Evolutionary conservation across 805 yeast genomes (phyloP).

Genomic region (Ogataea henricii): DNA sequence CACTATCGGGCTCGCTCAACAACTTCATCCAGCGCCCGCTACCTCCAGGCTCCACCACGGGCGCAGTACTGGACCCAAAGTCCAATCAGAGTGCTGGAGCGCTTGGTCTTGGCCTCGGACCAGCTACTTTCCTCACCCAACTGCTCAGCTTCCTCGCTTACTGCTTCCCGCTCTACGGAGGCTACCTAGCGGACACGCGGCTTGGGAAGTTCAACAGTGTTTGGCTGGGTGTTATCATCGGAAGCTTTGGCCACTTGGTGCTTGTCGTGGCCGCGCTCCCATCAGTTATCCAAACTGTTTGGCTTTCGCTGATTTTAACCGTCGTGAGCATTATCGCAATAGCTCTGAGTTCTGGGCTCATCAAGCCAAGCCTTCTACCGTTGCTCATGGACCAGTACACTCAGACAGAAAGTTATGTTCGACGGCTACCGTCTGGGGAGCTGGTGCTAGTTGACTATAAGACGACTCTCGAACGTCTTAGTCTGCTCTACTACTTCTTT

Average conservation of each 20-base stretch:
- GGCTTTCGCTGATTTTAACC: slow-evolving; percentile 37
- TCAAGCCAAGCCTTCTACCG: slow-evolving; percentile 54
- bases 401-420: slow-evolving; percentile 52
- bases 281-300: slow-evolving; percentile 33
- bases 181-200: slow-evolving; percentile 51
- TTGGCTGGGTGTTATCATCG: slow-evolving; percentile 47
- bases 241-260: slow-evolving; percentile 47
- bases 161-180: slow-evolving; percentile 51
- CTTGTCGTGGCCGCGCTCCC: slow-evolving; percentile 52
- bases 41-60: slow-evolving; percentile 44
- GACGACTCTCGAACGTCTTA: slow-evolving; percentile 41
- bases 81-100: slow-evolving; percentile 50
- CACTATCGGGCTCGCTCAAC: slow-evolving; percentile 47
- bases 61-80: slow-evolving; percentile 40
- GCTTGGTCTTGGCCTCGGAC: slow-evolving; percentile 45
- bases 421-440: slow-evolving; percentile 53
- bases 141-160: slow-evolving; percentile 49
- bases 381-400: slow-evolving; percentile 62
- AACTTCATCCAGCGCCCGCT: slow-evolving; percentile 54
- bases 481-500: slow-evolving; percentile 52
- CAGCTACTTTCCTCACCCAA: slow-evolving; percentile 48
- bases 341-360: slow-evolving; percentile 51
- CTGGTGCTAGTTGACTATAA: slow-evolving; percentile 56
- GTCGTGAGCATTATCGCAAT: slow-evolving; percentile 41
- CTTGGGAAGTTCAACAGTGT: slow-evolving; percentile 50